Evolutionary conservation across 108 stramenopile species (phyloP).

Genomic region (Cyclotella cryptica): DNA sequence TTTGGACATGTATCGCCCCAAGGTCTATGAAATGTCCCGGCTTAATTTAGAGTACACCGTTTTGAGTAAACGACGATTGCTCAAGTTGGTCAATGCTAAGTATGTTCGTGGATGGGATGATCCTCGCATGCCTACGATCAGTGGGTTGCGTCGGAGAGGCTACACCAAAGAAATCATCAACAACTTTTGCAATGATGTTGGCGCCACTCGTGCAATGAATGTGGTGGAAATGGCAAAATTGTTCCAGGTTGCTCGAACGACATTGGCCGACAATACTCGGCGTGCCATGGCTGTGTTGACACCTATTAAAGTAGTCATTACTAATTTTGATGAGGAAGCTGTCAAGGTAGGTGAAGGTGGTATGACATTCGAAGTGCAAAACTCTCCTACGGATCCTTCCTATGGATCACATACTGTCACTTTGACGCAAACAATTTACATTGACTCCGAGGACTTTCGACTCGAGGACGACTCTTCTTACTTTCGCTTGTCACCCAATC

Average conservation of each 20-base stretch:
- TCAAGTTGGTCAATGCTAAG: slow-evolving; percentile 88
- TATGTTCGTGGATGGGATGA: slow-evolving; percentile 97
- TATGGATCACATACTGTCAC: slow-evolving; percentile 84
- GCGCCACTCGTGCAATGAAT: slow-evolving; percentile 93
- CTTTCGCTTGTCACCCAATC: slow-evolving; percentile 94
- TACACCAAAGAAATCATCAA: slow-evolving; percentile 95
- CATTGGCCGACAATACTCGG: slow-evolving; percentile 66
- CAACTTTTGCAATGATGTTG: slow-evolving; percentile 95
- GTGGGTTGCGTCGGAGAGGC: slow-evolving; percentile 94
- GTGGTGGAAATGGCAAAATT: slow-evolving; percentile 92
- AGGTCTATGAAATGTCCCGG: slow-evolving; percentile 92
- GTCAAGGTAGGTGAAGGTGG: slow-evolving; percentile 44
- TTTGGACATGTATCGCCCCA: slow-evolving; percentile 95
- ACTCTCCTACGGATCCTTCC: slow-evolving; percentile 86
- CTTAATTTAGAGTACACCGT: slow-evolving; percentile 95
- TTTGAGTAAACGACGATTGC: slow-evolving; percentile 94
- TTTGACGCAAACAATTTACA: slow-evolving; percentile 84
- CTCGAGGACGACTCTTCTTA: slow-evolving; percentile 80
- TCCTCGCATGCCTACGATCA: slow-evolving; percentile 98
- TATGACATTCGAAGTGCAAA: slow-evolving; percentile 76
- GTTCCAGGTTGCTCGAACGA: slow-evolving; percentile 67
- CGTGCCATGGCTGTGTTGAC: slow-evolving; percentile 94
- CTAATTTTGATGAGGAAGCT: slow-evolving; percentile 76
- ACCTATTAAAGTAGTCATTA: slow-evolving; percentile 85
- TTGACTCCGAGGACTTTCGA: slow-evolving; percentile 93